These are phyloP conservation scores for Diplosphaera chodatii DNA, from an alignment of 139 green algal genomes.

Conservation along the genomic window DNA sequence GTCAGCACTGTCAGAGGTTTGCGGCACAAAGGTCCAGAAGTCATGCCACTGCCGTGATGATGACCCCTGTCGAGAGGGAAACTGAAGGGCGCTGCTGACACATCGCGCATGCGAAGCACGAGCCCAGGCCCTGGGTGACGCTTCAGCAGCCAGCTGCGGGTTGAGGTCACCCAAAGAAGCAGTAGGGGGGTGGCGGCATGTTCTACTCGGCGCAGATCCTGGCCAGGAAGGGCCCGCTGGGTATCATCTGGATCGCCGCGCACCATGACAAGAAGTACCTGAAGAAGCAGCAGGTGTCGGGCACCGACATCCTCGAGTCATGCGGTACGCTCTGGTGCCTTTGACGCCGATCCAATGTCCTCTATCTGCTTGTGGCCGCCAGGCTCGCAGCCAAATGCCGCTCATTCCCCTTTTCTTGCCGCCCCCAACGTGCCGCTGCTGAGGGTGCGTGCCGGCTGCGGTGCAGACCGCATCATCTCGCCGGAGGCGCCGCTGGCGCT, in stretches of 20 bases:
- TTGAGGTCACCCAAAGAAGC: not conserved
- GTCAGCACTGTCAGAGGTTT: no score
- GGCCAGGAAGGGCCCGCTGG: slow-evolving; percentile 83
- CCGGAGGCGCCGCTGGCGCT: slow-evolving; percentile 89
- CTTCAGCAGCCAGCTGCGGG: not conserved
- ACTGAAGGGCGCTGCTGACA: no score
- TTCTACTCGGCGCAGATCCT: slow-evolving; percentile 89
- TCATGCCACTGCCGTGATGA: no score
- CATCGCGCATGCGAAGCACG: no score
- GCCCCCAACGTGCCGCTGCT: not conserved
- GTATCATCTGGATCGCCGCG: slow-evolving; percentile 90
- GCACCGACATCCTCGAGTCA: slow-evolving; percentile 41
- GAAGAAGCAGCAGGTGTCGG: slow-evolving; percentile 68
- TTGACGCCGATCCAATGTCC: not conserved
- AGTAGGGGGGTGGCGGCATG: slow-evolving; percentile 43
- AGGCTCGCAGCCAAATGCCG: slow-evolving; percentile 11
- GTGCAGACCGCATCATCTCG: slow-evolving; percentile 87
- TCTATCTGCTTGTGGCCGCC: no score
- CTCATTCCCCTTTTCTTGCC: not conserved
- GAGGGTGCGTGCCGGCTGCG: not conserved
- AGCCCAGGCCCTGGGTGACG: no score
- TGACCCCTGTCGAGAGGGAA: no score
- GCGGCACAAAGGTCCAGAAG: no score
- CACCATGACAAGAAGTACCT: slow-evolving; percentile 80
- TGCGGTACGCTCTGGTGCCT: slow-evolving; percentile 5